phyloP scores from a whole-genome alignment of 345 rosid species.

The Kandelia obovata region DNA sequence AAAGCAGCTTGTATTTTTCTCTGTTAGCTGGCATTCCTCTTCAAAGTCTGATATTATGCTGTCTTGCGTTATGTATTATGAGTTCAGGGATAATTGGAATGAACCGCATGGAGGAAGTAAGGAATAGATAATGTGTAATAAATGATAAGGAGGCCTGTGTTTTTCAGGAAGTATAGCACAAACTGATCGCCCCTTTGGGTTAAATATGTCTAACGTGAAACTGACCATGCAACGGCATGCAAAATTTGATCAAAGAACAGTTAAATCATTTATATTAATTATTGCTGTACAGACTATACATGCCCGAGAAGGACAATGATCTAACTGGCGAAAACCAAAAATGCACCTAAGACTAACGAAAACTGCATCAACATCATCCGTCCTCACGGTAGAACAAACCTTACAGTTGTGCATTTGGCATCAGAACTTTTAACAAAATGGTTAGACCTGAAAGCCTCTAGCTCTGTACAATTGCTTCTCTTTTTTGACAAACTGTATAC shows the following conservation, averaged over 20 bases:
- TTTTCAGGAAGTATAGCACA: too few species aligned
- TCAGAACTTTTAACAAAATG: conserved; percentile 3
- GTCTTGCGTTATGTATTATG: too few species aligned
- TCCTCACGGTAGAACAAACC: not conserved
- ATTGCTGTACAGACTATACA: not conserved
- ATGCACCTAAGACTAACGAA: not conserved
- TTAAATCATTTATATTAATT: not conserved
- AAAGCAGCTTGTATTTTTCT: conserved; percentile 20
- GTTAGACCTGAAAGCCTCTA: conserved; percentile 1
- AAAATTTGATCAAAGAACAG: not conserved
- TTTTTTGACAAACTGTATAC: conserved; percentile 8
- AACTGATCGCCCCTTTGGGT: too few species aligned
- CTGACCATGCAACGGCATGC: too few species aligned
- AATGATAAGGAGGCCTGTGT: too few species aligned
- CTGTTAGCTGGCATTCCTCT: conserved; percentile 9
- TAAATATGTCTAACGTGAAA: too few species aligned
- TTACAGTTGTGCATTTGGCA: not conserved
- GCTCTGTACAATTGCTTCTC: conserved; percentile 15
- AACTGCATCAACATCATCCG: not conserved
- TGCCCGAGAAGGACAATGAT: not conserved
- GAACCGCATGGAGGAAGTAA: too few species aligned
- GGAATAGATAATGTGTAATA: too few species aligned
- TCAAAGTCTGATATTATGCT: not conserved
- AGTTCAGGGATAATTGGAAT: too few species aligned
- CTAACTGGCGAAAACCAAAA: not conserved